These are phyloP conservation scores for Trichoderma orchidacearum DNA, from an alignment of 495 filamentous ascomycete genomes.

Conservation along the genomic window DNA sequence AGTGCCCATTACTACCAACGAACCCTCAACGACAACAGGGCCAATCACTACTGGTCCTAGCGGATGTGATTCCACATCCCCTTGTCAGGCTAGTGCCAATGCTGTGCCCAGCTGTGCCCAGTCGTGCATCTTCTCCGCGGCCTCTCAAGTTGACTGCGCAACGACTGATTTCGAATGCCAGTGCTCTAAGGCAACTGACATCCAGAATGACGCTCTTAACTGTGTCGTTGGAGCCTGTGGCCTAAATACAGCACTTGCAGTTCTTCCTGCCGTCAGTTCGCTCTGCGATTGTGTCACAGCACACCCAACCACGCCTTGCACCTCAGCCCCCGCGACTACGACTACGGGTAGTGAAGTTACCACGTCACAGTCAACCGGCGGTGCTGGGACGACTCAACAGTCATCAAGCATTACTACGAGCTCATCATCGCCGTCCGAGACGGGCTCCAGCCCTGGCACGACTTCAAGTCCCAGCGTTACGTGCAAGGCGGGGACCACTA, in stretches of 20 bases:
- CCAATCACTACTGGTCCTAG: too few relatives aligned
- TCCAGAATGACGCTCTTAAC: not conserved
- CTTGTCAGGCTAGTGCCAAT: too few relatives aligned
- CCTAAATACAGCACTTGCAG: not conserved
- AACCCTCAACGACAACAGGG: too few relatives aligned
- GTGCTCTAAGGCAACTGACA: not conserved
- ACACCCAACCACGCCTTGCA: not conserved
- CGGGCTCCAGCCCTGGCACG: too few relatives aligned
- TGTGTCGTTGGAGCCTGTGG: not conserved
- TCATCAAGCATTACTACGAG: too few relatives aligned
- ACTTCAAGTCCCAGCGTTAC: not conserved
- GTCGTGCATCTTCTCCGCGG: not conserved
- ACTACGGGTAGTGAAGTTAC: not conserved
- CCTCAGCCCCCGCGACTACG: not conserved
- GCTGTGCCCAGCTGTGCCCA: not conserved
- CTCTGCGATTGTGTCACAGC: constrained; percentile 2
- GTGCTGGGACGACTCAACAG: too few relatives aligned
- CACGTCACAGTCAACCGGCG: too few relatives aligned
- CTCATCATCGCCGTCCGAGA: too few relatives aligned
- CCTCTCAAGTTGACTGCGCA: not conserved
- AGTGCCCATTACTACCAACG: not conserved
- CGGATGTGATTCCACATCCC: too few relatives aligned
- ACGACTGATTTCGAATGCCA: not conserved
- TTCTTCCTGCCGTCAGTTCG: not conserved
- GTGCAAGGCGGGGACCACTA: not conserved